These are phyloP conservation scores for Serendipita indica DNA, from an alignment of 768 basidiomycete genomes.

Conservation along the genomic window DNA sequence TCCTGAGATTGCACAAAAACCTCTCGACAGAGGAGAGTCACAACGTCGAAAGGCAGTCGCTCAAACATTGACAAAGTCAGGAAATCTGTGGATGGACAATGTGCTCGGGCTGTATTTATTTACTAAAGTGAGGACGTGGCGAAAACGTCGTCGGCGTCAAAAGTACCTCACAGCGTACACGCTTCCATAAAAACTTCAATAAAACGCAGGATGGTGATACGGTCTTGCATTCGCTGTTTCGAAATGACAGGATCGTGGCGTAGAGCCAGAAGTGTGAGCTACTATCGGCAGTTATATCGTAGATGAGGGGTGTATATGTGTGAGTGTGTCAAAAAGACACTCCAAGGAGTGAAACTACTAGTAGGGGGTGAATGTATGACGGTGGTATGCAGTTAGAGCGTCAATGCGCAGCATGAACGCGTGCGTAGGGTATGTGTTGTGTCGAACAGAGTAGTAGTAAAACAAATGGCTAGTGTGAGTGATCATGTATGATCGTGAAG, in stretches of 20 bases:
- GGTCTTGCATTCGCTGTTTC: not conserved
- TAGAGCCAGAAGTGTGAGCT: not conserved
- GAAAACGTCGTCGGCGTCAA: not conserved
- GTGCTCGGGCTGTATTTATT: not conserved
- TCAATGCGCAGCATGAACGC: not conserved
- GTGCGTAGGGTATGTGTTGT: not conserved
- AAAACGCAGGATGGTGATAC: too few species aligned
- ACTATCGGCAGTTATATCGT: not conserved
- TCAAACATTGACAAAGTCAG: not conserved
- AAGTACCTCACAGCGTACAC: not conserved
- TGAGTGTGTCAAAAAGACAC: not conserved
- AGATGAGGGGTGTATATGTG: not conserved
- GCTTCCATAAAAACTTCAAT: not conserved
- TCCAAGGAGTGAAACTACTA: conserved; percentile 6
- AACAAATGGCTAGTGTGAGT: not conserved
- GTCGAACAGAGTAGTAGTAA: not conserved
- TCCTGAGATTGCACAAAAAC: not conserved
- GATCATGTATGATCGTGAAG: not conserved
- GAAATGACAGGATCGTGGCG: conserved; percentile 1
- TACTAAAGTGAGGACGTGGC: not conserved
- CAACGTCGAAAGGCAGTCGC: not conserved
- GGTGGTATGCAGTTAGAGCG: not conserved
- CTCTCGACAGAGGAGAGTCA: not conserved
- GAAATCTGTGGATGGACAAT: not conserved
- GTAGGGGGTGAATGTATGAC: not conserved